Conservation (phyloP, 495 filamentous ascomycete genomes). For the Penicillium coprophilum region DNA sequence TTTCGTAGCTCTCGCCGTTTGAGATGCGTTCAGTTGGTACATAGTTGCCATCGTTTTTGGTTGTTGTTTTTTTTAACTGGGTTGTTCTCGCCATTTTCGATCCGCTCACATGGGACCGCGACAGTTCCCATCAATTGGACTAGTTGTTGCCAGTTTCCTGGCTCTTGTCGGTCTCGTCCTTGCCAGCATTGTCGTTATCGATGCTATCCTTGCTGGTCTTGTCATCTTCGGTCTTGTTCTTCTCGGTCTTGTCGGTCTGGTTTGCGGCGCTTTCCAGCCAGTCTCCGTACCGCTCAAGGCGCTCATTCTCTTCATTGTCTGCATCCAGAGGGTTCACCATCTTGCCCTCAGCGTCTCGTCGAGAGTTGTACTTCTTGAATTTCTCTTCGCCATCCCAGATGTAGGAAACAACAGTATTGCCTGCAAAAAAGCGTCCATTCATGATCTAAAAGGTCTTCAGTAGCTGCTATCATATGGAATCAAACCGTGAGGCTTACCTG, state of each 20-base stretch:
- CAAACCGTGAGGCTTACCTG: conserved; percentile 38
- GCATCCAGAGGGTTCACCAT: background rate
- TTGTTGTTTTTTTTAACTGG: background rate
- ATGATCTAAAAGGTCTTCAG: conserved; percentile 51
- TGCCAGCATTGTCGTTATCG: background rate
- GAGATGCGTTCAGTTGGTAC: background rate
- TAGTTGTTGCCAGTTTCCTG: background rate
- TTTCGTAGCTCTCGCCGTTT: background rate
- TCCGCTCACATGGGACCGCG: background rate
- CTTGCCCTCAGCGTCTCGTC: conserved; percentile 29
- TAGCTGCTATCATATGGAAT: background rate
- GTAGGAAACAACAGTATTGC: conserved; percentile 72
- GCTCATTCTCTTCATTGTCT: conserved; percentile 37
- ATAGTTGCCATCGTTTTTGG: background rate
- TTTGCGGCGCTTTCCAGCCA: conserved; percentile 50
- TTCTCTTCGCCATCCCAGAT: conserved; percentile 72
- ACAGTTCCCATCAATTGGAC: background rate
- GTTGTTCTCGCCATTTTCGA: background rate
- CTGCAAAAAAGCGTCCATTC: conserved; percentile 78
- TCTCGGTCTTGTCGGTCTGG: background rate
- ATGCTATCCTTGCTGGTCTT: background rate
- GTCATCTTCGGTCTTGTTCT: background rate
- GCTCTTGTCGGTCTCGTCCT: background rate
- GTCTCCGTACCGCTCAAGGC: conserved; percentile 55
- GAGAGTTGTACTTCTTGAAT: conserved; percentile 66